Evolutionary conservation across 148 eudicot genomes (phyloP).

Genomic region (Rhododendron williamsianum): DNA sequence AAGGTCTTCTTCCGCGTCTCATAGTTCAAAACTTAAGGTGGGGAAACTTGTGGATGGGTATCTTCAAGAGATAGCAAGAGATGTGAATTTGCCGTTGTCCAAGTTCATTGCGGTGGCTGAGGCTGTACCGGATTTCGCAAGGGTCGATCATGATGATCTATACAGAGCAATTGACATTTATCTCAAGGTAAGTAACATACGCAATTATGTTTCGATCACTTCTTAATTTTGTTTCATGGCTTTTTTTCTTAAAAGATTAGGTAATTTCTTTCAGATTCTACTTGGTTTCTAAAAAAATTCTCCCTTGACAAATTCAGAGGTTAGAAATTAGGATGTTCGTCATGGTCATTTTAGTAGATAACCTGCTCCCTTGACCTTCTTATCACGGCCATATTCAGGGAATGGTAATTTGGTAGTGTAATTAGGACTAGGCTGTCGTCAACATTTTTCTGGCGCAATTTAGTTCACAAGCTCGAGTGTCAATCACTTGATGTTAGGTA

Average conservation of each 20-base stretch:
- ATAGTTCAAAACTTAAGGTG: slow-evolving; percentile 61
- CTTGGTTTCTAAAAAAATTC: background rate
- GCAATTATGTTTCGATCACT: background rate
- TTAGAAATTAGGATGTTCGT: slow-evolving; percentile 1
- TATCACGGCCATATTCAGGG: background rate
- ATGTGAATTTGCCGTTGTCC: slow-evolving; percentile 46
- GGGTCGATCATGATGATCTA: slow-evolving; percentile 76
- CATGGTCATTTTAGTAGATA: slow-evolving; percentile 12
- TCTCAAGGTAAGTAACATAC: slow-evolving; percentile 50
- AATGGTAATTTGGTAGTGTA: background rate
- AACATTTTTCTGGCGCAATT: background rate
- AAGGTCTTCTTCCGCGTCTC: slow-evolving; percentile 79
- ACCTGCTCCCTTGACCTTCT: slow-evolving; percentile 11
- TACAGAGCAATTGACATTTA: slow-evolving; percentile 79
- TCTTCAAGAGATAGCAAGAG: slow-evolving; percentile 61
- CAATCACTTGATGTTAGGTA: background rate
- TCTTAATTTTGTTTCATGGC: background rate
- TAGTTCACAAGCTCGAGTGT: background rate
- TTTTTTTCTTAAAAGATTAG: background rate
- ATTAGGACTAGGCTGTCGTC: background rate
- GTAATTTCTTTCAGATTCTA: background rate
- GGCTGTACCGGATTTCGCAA: slow-evolving; percentile 57
- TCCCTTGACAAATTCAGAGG: background rate
- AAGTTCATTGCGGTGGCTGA: slow-evolving; percentile 67
- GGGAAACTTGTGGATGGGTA: slow-evolving; percentile 72